These are phyloP conservation scores for Metarhizium humberi DNA, from an alignment of 2,329 filamentous ascomycete genomes.

Conservation along the genomic window DNA sequence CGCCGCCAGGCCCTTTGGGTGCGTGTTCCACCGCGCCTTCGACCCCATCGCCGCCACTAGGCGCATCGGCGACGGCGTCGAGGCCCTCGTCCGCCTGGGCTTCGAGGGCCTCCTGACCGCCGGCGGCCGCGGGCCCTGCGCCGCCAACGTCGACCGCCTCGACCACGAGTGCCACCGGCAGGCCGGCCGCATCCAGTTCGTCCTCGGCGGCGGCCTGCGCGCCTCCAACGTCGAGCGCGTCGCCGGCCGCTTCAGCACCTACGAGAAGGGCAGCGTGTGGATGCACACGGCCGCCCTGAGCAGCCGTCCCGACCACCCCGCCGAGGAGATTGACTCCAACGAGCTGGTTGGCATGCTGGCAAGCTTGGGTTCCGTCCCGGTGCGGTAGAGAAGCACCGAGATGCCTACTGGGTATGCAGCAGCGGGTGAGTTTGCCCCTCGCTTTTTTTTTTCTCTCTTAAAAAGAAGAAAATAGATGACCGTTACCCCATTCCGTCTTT, in stretches of 20 bases:
- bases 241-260: constrained; percentile 15
- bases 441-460: no score
- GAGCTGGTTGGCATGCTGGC: constrained; percentile 14
- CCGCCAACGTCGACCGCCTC: constrained; percentile 29
- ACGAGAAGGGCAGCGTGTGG: constrained; percentile 21
- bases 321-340: constrained; percentile 16
- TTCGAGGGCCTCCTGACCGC: constrained; percentile 45
- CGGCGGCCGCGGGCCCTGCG: constrained; percentile 34
- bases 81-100: constrained; percentile 29
- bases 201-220: constrained; percentile 43
- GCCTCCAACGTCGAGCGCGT: constrained; percentile 26
- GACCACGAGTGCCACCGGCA: constrained; percentile 22
- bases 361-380: constrained; percentile 8
- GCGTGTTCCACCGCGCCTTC: constrained; percentile 49
- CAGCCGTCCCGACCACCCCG: constrained; percentile 4
- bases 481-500: no score
- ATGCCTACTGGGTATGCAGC: not conserved
- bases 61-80: constrained; percentile 17
- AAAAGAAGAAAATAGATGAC: no score
- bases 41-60: constrained; percentile 32
- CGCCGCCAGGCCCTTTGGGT: constrained; percentile 30
- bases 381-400: not conserved
- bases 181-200: constrained; percentile 30
- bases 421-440: no score
- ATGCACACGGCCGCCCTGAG: constrained; percentile 36